Evolutionary conservation across 2,329 filamentous ascomycete species (phyloP), one percentile per base, ranked within the genome.

Genomic region (Phaeosphaeria sp.): DNA sequence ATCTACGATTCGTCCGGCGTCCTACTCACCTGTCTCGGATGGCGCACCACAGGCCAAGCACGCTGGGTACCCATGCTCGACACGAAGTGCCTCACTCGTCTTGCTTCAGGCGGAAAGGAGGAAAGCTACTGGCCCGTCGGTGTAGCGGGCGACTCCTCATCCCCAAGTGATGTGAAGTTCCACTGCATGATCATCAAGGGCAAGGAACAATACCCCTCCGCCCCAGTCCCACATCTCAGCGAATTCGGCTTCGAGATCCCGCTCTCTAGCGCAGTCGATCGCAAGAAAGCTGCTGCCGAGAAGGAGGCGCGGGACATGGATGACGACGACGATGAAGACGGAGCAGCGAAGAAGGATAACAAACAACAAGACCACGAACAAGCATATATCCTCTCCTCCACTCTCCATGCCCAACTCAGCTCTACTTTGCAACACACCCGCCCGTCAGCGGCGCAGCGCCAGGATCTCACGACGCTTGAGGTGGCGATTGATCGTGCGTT

Each of bases 141-240:
- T 0, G 93, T 98, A 1, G 92, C 94, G 68, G 86, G 91, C 71
- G 93, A 93, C 1, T 47, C 22, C 13, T 30, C 36, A 18, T 91
- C 97, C 1, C 92, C 92, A 6, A 88, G 93, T 71, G 85, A 18
- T 15, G n/a, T 90, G 69, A 94, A 91, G 72, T 99, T 99, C 78
- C 94, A 98, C 83, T 99, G 96, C 80, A 97, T 99, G 79, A 98
- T 99, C 69, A 88, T 99, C 73, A 99, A 99, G 80, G 95, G 95
- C 61, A 91, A 91, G 36, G 95, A 99, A 74, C 87, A 90, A 72
- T 92, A 97, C 72, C 71, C 71, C 2, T 93, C 94, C 0, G 54
- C 97, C 95, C 80, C 98, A 94, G 79, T 95, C 92, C 11, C 89
- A 91, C 9, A 93, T 92, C 2, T 99, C 36, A 93, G 90, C 43